These are phyloP conservation scores for Stephania cephalantha DNA, from an alignment of 164 flowering plant species.

Conservation along the genomic window DNA sequence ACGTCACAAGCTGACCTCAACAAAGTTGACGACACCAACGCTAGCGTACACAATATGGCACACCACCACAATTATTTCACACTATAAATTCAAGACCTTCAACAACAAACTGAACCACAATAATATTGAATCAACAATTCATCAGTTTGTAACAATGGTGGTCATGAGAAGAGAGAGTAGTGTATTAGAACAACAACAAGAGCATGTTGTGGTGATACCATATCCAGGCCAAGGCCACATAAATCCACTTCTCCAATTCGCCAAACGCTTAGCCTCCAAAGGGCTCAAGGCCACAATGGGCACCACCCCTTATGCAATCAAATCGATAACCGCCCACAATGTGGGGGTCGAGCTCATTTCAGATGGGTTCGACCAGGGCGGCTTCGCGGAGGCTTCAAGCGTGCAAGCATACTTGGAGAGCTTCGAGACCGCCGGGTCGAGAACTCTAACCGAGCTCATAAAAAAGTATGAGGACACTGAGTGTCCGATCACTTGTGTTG, in stretches of 20 bases:
- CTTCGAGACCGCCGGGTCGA: constrained; percentile 2
- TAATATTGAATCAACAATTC: not conserved
- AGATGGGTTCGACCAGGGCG: constrained; percentile 19
- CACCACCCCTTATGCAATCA: not conserved
- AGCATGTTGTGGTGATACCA: constrained; percentile 26
- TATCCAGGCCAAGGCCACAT: constrained; percentile 34
- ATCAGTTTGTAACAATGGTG: not conserved
- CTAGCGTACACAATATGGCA: not conserved
- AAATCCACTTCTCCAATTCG: constrained; percentile 31
- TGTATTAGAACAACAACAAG: not conserved
- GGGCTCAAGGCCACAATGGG: not conserved
- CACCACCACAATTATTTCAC: not conserved
- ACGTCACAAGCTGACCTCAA: not conserved
- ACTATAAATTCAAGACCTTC: not conserved
- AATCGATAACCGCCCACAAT: not conserved
- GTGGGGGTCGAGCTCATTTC: constrained; percentile 11
- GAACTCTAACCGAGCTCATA: constrained; percentile 7
- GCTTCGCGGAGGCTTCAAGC: not conserved
- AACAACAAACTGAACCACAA: not conserved
- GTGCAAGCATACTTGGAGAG: not conserved
- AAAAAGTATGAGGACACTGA: not conserved
- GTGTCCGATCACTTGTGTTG: constrained; percentile 2
- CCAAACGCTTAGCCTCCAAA: constrained; percentile 14
- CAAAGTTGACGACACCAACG: not conserved
- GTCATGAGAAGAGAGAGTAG: not conserved